Evolutionary conservation across 768 basidiomycete species (phyloP).

Genomic region (Chlorophyllum brunneum): DNA sequence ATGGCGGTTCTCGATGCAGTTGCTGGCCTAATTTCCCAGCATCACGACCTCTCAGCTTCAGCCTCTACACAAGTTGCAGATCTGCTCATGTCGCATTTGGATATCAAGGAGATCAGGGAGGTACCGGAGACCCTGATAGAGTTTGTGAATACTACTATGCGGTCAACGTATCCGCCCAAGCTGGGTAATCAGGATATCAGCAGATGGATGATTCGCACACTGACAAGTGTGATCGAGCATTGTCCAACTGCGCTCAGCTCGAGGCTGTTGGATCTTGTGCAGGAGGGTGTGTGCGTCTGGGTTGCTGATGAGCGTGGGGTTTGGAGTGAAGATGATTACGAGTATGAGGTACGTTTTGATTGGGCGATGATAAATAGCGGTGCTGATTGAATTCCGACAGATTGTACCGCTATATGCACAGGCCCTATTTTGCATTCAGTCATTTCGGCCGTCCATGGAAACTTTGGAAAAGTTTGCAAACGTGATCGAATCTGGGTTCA

Average conservation of each 20-base stretch:
- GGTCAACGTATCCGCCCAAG: slow-evolving; percentile 63
- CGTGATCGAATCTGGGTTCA: slow-evolving; percentile 57
- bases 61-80: slow-evolving; percentile 54
- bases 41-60: slow-evolving; percentile 29
- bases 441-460: slow-evolving; percentile 34
- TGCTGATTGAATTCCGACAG: slow-evolving; percentile 26
- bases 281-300: slow-evolving; percentile 60
- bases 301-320: slow-evolving; percentile 52
- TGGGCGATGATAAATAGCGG: neutral
- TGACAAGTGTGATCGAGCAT: slow-evolving; percentile 49
- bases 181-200: slow-evolving; percentile 48
- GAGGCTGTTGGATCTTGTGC: slow-evolving; percentile 41
- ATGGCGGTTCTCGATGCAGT: slow-evolving; percentile 52
- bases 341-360: slow-evolving; percentile 46
- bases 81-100: slow-evolving; percentile 51
- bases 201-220: slow-evolving; percentile 59
- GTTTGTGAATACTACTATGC: slow-evolving; percentile 57
- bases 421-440: slow-evolving; percentile 46
- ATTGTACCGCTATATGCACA: slow-evolving; percentile 64
- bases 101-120: slow-evolving; percentile 45
- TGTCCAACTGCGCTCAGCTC: slow-evolving; percentile 48
- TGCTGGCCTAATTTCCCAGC: slow-evolving; percentile 40
- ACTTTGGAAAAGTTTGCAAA: slow-evolving; percentile 45
- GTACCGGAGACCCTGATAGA: slow-evolving; percentile 53
- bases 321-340: slow-evolving; percentile 52